Conservation (phyloP, 352 stramenopile genomes). For the Phytophthora ramorum region DNA sequence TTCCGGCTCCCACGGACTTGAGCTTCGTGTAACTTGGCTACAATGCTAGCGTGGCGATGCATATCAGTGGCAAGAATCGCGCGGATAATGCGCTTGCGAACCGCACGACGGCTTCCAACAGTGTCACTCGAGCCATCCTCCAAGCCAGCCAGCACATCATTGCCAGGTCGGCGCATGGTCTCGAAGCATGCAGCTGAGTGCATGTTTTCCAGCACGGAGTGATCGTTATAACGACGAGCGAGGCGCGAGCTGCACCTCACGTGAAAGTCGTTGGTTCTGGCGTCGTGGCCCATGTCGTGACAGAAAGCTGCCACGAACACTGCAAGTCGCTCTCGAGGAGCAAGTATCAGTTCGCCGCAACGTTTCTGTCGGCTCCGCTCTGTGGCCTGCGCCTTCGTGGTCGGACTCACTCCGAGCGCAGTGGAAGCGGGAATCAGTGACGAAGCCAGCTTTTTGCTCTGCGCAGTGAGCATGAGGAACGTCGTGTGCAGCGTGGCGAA, state of each 20-base stretch:
- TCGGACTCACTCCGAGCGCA: conserved; percentile 20
- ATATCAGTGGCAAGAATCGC: conserved; percentile 89
- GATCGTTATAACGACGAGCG: conserved; percentile 89
- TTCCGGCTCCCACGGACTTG: conserved; percentile 60
- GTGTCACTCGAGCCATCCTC: conserved; percentile 37
- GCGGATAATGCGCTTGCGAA: conserved; percentile 79
- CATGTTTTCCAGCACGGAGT: conserved; percentile 91
- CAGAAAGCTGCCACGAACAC: conserved; percentile 84
- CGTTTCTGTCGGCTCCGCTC: conserved; percentile 34
- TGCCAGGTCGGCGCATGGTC: conserved; percentile 69
- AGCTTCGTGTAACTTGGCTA: conserved; percentile 72
- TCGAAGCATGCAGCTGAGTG: conserved; percentile 84
- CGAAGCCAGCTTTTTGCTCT: conserved; percentile 45
- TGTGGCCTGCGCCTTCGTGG: conserved; percentile 30
- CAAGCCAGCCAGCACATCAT: conserved; percentile 69
- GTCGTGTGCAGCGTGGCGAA: conserved; percentile 85
- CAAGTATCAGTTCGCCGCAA: conserved; percentile 50
- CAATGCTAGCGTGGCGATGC: conserved; percentile 76
- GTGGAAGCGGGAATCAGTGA: conserved; percentile 27
- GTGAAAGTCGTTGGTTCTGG: conserved; percentile 90
- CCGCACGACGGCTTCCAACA: conserved; percentile 23
- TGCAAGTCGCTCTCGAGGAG: conserved; percentile 63
- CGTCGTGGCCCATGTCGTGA: conserved; percentile 91
- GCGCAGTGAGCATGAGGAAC: conserved; percentile 74
- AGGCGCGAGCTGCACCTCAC: conserved; percentile 76